Base-by-base conservation (phyloP, 2,329 filamentous ascomycete species). In the Corinectria fuckeliana region DNA sequence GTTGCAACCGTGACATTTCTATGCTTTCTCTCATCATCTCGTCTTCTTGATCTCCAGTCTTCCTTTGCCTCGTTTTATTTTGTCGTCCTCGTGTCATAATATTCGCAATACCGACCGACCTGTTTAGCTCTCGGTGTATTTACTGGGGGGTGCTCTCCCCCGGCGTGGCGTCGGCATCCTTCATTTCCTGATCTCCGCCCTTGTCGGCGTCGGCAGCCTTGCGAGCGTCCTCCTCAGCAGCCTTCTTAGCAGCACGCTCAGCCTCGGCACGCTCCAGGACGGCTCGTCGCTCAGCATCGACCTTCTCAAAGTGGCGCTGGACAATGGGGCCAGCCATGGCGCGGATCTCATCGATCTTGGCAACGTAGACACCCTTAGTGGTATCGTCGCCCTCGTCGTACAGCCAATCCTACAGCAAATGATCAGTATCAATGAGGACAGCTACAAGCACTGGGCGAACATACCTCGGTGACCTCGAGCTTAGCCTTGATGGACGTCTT, bases 361-460 rank as follows among this genome's bases (percentile, higher is more conserved):
- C 86, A 62, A 96, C 82, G 80, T 99, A 99, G 72, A 95, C 86
- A 54, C 91, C 93, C 85, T 98, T 98, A 72, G 91, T 91, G 67
- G 93, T 88, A 76, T 99, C 95, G 65, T 97, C 93, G 61, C 95
- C 95, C 56, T 98, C 95, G 54, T 97, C 94, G 78, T 98, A 98
- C 62, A 99, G 85, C 95, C 95, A 99, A 75, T 99, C 93, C 94
- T 98, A 21, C 65, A 26, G 42, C 6, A n/a, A 20, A 21, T 9
- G 16, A 30, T 69, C 34, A 69, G 66, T 39, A 51, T 48, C 2
- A 18, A 6, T 9, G 6, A 39, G 10, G 41, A 25, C 2, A n/a
- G 5, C 42, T 39, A 5, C 8, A 38, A 30, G 14, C 13, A 28
- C n/a, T 14, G 8, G 13, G 3, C 7, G 11, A 49, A 75, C 91